Evolutionary conservation across 805 yeast genomes (phyloP).

Genomic region (Komagataella pastoris): DNA sequence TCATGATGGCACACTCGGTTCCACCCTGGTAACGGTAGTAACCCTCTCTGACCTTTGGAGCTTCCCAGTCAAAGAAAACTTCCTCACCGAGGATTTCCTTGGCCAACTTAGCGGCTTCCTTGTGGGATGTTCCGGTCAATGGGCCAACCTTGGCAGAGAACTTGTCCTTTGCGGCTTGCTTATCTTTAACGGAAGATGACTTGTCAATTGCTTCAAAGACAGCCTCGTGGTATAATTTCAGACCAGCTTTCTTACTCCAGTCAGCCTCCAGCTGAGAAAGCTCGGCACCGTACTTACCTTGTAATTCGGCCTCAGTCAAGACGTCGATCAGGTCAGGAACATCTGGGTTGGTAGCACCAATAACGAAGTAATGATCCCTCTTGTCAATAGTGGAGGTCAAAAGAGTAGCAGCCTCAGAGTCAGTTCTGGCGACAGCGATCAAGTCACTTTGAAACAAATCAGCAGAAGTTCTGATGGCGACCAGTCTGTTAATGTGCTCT

Average conservation of each 20-base stretch:
- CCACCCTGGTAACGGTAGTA: constrained; percentile 95
- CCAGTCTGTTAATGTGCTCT: constrained; percentile 90
- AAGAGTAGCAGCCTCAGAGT: constrained; percentile 94
- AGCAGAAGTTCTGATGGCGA: constrained; percentile 90
- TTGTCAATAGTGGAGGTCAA: constrained; percentile 87
- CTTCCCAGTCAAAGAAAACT: constrained; percentile 87
- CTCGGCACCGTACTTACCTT: constrained; percentile 59
- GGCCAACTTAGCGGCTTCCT: constrained; percentile 71
- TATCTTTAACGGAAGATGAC: constrained; percentile 38
- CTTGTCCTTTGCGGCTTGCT: constrained; percentile 45
- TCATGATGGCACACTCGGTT: constrained; percentile 92
- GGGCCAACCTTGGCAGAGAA: constrained; percentile 66
- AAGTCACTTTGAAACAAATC: constrained; percentile 85
- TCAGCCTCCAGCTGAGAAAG: constrained; percentile 65
- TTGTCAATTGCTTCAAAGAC: constrained; percentile 69
- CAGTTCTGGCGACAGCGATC: constrained; percentile 87
- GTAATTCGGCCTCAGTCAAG: constrained; percentile 69
- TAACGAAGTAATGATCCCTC: constrained; percentile 87
- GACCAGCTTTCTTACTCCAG: constrained; percentile 74
- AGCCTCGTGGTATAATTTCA: constrained; percentile 84
- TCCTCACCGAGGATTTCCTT: constrained; percentile 68
- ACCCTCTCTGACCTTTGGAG: constrained; percentile 92
- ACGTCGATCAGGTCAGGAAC: constrained; percentile 61
- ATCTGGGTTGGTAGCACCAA: constrained; percentile 83
- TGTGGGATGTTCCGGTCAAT: constrained; percentile 58